A percentile compares a stretch with the other conserved stretches of the same genome.
These are phyloP conservation scores for Conticribra guillardii DNA, from an alignment of 108 stramenopile genomes.

Conservation along the genomic window DNA sequence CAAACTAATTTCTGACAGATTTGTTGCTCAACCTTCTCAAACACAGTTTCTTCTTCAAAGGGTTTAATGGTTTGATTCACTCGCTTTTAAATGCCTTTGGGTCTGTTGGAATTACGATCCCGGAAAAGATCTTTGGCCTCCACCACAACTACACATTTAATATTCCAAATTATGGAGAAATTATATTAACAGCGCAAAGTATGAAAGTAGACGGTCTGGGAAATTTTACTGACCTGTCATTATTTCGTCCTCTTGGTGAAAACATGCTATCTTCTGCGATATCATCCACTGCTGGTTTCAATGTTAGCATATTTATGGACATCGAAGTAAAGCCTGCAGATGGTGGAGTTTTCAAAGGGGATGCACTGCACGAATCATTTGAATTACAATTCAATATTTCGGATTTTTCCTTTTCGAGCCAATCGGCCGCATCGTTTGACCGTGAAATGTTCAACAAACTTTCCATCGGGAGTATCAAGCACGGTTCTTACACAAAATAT, in stretches of 20 bases:
- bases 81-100: conserved; percentile 41
- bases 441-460: conserved; percentile 46
- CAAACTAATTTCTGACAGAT: not conserved
- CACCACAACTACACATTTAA: conserved; percentile 54
- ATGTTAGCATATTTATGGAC: conserved; percentile 45
- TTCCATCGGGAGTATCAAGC: conserved; percentile 52
- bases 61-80: conserved; percentile 66
- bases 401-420: conserved; percentile 28
- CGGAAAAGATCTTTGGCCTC: conserved; percentile 30
- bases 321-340: conserved; percentile 41
- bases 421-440: conserved; percentile 33
- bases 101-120: conserved; percentile 14
- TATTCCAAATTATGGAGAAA: conserved; percentile 40
- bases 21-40: not conserved
- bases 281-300: conserved; percentile 31
- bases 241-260: conserved; percentile 44
- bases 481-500: conserved; percentile 43
- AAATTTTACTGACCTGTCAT: conserved; percentile 47
- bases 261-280: conserved; percentile 36
- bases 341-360: conserved; percentile 35
- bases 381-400: conserved; percentile 51
- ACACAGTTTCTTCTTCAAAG: conserved; percentile 57
- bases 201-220: conserved; percentile 59
- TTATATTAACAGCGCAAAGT: conserved; percentile 33
- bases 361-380: conserved; percentile 58